Base-by-base conservation (phyloP, 805 yeast species). In the Schizosaccharomyces cryophilus region DNA sequence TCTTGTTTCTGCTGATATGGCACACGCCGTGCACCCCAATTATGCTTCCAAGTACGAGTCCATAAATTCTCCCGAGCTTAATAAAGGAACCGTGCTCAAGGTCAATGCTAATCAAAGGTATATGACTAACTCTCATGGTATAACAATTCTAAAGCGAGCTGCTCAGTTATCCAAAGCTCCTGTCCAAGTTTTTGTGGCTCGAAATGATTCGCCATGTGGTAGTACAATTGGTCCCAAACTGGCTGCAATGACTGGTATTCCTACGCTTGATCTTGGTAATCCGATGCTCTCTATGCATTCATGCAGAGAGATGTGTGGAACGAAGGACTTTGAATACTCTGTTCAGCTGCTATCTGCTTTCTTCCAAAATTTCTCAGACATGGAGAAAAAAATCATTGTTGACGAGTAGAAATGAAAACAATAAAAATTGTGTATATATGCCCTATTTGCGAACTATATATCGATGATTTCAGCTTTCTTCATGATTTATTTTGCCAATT, bases 21-120 rank as follows among this genome's bases (percentile, higher is more conserved):
- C 97, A 1, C 98, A 90, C 69, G 97, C 95, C 40, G 84, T 90
- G 47, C 96, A 90, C 71, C 98, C 98, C 62, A 90, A 90, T 71
- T 90, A 90, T 70, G 73, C 79, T 4, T 78, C 77, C 61, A 79
- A 79, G 66, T 85, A 93, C 72, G 97, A 93, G 69, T 69, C 79
- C 26, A 74, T 78, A 63, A 95, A 90, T 71, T 79, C 80, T 65
- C 97, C 98, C 1, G 76, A 77, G 60, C 73, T 90, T 63, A 94
- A 95, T 68, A 75, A 76, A 42, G 98, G 98, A 5, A 96, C 97
- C 0, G 96, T 88, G 2, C 80, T 90, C 68, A 90, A 90, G 72
- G 74, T 90, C 69, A 90, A 90, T 69, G 96, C 97, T 9, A 90
- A 87, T 71, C 97, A 93, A 74, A 80, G 96, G 62, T 93, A 93